phyloP scores from a whole-genome alignment of 768 basidiomycete genomes.

The Mycena venus region DNA sequence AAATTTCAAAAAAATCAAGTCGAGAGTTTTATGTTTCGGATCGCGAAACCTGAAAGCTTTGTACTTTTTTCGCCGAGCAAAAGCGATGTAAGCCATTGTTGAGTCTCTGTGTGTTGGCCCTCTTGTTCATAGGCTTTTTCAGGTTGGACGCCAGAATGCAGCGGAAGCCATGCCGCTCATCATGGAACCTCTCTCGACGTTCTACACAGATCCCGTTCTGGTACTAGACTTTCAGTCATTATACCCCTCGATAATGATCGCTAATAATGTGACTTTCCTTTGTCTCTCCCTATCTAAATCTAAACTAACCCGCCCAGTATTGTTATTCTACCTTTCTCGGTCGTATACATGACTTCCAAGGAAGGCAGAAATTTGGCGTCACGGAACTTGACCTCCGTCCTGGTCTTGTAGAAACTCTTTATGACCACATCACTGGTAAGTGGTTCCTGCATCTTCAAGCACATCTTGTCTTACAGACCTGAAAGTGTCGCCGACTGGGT shows the following conservation, averaged over 20 bases:
- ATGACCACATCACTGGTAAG: constrained; percentile 84
- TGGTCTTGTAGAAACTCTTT: constrained; percentile 76
- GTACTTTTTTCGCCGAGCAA: constrained; percentile 92
- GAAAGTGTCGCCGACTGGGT: constrained; percentile 93
- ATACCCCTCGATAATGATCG: constrained; percentile 98
- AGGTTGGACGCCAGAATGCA: constrained; percentile 97
- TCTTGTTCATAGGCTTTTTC: constrained; percentile 8
- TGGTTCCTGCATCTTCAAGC: neutral
- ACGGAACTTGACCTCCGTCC: constrained; percentile 75
- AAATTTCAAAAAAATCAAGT: no score
- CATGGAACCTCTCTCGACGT: constrained; percentile 94
- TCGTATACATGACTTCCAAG: constrained; percentile 88
- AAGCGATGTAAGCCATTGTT: constrained; percentile 73
- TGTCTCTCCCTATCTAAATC: neutral
- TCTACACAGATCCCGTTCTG: constrained; percentile 92
- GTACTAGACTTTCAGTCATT: constrained; percentile 97
- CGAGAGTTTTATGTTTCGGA: constrained; percentile 98
- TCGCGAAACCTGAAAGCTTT: constrained; percentile 95
- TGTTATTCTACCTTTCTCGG: constrained; percentile 98
- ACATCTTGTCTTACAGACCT: neutral
- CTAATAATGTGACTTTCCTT: constrained; percentile 75
- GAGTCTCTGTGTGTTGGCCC: neutral
- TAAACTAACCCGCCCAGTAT: constrained; percentile 53
- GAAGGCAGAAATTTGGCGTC: constrained; percentile 90
- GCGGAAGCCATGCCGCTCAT: constrained; percentile 96